phyloP scores from a whole-genome alignment of 2,329 filamentous ascomycete species.

The Neoscytalidium dimidiatum region DNA sequence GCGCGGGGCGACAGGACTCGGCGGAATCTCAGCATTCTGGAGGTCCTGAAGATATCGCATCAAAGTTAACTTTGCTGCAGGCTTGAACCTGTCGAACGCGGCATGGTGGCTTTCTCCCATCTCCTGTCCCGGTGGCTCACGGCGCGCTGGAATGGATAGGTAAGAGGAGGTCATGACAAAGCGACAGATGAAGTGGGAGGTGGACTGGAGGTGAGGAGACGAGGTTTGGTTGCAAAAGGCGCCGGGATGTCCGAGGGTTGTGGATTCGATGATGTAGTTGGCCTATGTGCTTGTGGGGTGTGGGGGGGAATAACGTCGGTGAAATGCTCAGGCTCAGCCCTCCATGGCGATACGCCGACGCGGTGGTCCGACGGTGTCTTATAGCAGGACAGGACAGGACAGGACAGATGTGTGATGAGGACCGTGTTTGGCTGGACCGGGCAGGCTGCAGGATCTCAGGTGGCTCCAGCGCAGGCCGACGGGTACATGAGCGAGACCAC shows the following conservation, averaged over 20 bases:
- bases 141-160: constrained; percentile 27
- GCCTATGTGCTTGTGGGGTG: constrained; percentile 10
- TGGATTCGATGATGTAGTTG: constrained; percentile 17
- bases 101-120: constrained; percentile 25
- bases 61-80: constrained; percentile 44
- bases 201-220: constrained; percentile 29
- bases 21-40: constrained; percentile 41
- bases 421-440: constrained; percentile 21
- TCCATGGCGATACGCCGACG: constrained; percentile 1
- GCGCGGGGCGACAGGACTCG: constrained; percentile 38
- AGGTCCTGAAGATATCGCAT: constrained; percentile 47
- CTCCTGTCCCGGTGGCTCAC: constrained; percentile 24
- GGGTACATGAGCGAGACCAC: constrained; percentile 14
- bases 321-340: constrained; percentile 16
- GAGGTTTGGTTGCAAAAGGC: background rate
- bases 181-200: constrained; percentile 30
- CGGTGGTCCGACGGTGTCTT: constrained; percentile 2
- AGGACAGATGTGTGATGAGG: background rate
- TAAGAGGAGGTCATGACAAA: constrained; percentile 34
- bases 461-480: constrained; percentile 4
- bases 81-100: constrained; percentile 36
- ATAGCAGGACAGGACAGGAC: background rate
- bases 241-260: background rate
- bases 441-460: constrained; percentile 23
- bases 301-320: constrained; percentile 18